Evolutionary conservation across 805 yeast species (phyloP), one percentile per base, ranked within the genome.

Genomic region (Jamesozyma gamospora): DNA sequence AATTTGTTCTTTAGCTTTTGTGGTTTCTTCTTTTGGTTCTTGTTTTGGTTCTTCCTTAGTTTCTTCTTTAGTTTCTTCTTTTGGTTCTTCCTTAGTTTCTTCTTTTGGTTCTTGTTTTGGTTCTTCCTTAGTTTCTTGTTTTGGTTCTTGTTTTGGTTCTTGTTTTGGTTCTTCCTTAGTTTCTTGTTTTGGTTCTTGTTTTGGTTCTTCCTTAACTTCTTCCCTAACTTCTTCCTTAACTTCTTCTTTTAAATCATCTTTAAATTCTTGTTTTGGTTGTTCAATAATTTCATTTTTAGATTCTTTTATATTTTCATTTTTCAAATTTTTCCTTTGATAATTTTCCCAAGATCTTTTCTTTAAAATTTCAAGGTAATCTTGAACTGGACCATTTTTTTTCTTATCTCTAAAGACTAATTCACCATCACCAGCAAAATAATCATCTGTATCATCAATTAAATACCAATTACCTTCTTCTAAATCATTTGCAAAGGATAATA

Each of bases 401-500:
- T 71, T 74, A 43, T 88, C 83, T 53, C 79, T 73, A 42, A 67
- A 72, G n/a, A 77, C 77, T 43, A 86, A 68, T 32, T 80, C 82
- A 44, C 90, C 90, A 44, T 80, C 85, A 37, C 79, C 79, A 6
- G 80, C 74, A 41, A 75, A 70, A 50, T 81, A 72, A 51, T 83
- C 84, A 52, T 79, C 86, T 34, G 69, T 65, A 31, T 72, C 75
- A 45, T 71, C 80, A 50, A 77, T 78, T 39, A 90, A 68, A 31
- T 70, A 73, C 73, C 83, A 85, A 56, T 81, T 82, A 10, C 95
- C 95, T 37, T 67, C 71, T 57, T 88, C 96, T 41, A 90, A 66
- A 58, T 90, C 96, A 49, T 86, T 85, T 21, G 88, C 94, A 57
- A 87, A 79, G 37, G 73, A 71, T 40, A 87, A 66, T 39, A 90